Evolutionary conservation across 352 stramenopile genomes (phyloP), one percentile per base, ranked within the genome.

Genomic region (Pythium myriotylum): DNA sequence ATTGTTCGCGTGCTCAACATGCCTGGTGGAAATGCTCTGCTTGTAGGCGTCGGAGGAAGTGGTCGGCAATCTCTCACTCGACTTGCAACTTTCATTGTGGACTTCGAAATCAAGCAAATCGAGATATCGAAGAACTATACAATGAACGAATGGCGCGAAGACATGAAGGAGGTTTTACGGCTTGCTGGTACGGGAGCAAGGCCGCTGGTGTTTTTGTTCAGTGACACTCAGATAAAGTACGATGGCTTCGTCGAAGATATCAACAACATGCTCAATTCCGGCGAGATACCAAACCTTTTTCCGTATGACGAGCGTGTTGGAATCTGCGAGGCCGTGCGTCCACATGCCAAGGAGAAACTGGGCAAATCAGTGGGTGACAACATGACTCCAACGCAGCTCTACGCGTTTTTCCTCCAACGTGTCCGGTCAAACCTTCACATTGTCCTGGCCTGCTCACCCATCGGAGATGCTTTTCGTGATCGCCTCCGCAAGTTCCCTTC

Each of bases 201-300:
- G 4, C 89, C 93, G 14, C 74, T 98, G 24, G 90, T 97, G 2
- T 98, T 98, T 61, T 65, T 98, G 12, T 98, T 98, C 59, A 97
- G 84, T 45, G 95, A 98, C 62, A 97, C 95, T 2, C 95, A 98
- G 63, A 97, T 98, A 72, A 97, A 97, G 68, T 95, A 96, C 68
- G 94, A 98, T 43, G 84, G 83, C n/a, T 98, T 98, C 60, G 89
- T 98, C 26, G 93, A 98, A 61, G 95, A 98, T 59, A 97, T 98
- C 61, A 98, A 98, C 73, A 98, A 98, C 73, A 98, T 98, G 81
- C 74, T 98, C 22, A 98, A 98, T 70, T 91, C 86, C 1, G 94
- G 95, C 22, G 95, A 98, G 66, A 97, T 98, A 24, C 95, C 95
- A 1, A 98, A 98, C 63, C 68, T 98, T 40, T 98, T 98, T 61